A percentile compares a stretch with the other conserved stretches of the same genome.
phyloP scores from a whole-genome alignment of 768 basidiomycete species.

The Russula olivacea region DNA sequence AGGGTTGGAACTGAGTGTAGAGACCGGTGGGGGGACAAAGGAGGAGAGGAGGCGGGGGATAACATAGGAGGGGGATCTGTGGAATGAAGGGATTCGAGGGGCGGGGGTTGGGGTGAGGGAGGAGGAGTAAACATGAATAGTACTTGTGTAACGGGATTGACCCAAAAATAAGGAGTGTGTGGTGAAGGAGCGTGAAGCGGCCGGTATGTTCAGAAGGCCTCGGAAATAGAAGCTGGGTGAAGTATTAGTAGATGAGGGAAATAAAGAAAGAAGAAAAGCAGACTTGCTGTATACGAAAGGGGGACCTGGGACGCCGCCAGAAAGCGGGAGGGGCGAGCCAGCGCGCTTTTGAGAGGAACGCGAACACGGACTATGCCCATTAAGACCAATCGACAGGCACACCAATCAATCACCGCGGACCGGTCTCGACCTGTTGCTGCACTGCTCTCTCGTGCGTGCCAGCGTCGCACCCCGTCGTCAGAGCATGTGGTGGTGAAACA shows the following conservation, averaged over 20 bases:
- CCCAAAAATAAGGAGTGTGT: constrained; percentile 15
- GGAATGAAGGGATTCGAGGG: constrained; percentile 14
- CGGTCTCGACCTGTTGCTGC: not conserved
- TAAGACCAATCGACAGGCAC: not conserved
- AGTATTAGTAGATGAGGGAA: not conserved
- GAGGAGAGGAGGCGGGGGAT: not conserved
- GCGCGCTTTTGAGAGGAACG: not conserved
- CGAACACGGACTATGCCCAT: not conserved
- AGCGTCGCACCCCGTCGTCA: too few species aligned
- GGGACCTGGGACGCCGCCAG: not conserved
- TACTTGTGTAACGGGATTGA: not conserved
- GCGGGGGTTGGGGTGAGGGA: constrained; percentile 36
- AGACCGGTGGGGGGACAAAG: constrained; percentile 1
- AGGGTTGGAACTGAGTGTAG: constrained; percentile 2
- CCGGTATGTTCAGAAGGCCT: not conserved
- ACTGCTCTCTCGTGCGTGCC: not conserved
- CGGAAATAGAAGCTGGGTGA: not conserved
- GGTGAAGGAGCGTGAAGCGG: constrained; percentile 11
- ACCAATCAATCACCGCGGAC: not conserved
- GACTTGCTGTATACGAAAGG: not conserved
- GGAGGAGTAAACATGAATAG: constrained; percentile 36
- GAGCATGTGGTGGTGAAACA: not conserved
- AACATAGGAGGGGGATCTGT: constrained; percentile 1
- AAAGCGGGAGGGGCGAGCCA: too few species aligned
- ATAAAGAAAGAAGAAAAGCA: not conserved